Base-by-base conservation (phyloP, 257 asterid species). In the Petunia axillaris region DNA sequence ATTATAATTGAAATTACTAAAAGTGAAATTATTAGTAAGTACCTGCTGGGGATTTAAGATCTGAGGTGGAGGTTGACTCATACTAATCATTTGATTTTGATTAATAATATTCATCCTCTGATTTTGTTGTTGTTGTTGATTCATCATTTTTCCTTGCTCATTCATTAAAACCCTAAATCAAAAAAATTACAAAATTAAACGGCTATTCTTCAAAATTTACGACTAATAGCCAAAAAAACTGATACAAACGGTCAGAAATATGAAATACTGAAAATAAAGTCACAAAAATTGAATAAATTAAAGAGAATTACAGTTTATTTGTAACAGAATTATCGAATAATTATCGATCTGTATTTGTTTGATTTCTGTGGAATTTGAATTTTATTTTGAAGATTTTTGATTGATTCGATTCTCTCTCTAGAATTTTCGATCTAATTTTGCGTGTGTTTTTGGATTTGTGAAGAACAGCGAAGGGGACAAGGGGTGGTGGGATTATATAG, bases 121-220 rank as follows among this genome's bases (percentile, higher is more conserved):
- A 53, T 85, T 25, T 25, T 25, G 25, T 25, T 25, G 76, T 46
- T 52, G 53, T 48, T 68, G 87, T 54, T 86, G 91, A 79, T 87
- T 89, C 88, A 85, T 89, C 96, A 93, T 90, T 46, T 70, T 70
- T 5, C 59, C 77, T 46, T 87, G 91, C 64, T 93, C 97, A 82
- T 91, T 93, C 97, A 91, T 91, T 9, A 64, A 70, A 46, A 4
- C 59, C 75, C 77, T 46, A 70, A 70, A 9, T 10, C 41, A 43
- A 70, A 46, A 1, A 13, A 39, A 15, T 2, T 4, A 68, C 59
- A 9, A 46, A 46, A 16, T 10, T 41, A 4, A 53, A 53, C 62
- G 13, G 43, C 1, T 8, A 43, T 36, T 35, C 59, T 6, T 44
- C 16, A 44, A 25, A 52, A 78, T 62, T 35, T 13, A 76, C 80